Evolutionary conservation across 2,329 filamentous ascomycete genomes (phyloP).

Genomic region (Fusarium sp.): DNA sequence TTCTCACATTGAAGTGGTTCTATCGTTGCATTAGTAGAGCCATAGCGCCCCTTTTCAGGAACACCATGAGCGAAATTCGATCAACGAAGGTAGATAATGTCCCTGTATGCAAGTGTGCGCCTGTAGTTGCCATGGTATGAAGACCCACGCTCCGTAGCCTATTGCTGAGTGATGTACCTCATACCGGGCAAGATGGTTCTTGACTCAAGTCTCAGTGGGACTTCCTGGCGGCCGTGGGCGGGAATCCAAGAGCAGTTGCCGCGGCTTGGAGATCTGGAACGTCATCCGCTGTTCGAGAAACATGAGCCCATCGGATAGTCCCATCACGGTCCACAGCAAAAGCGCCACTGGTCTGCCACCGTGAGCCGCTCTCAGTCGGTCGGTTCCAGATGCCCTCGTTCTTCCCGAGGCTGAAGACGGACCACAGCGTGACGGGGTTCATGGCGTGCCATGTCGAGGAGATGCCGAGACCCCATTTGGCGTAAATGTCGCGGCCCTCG

Average conservation of each 20-base stretch:
- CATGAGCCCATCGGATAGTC: conserved; percentile 48
- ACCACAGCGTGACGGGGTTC: conserved; percentile 68
- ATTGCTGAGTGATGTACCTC: neutral
- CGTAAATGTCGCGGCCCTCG: conserved; percentile 69
- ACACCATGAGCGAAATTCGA: no score
- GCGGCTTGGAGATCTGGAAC: conserved; percentile 49
- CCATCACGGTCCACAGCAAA: conserved; percentile 62
- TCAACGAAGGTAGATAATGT: neutral
- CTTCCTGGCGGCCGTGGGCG: conserved; percentile 11
- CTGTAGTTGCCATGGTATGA: neutral
- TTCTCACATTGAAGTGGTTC: neutral
- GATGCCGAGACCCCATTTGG: conserved; percentile 74
- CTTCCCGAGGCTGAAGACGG: conserved; percentile 68
- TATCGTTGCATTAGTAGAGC: neutral
- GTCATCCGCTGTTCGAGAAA: conserved; percentile 48
- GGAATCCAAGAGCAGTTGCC: conserved; percentile 43
- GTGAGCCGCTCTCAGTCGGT: conserved; percentile 72
- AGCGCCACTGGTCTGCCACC: conserved; percentile 77
- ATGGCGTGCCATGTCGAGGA: conserved; percentile 73
- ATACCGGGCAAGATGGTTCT: no score
- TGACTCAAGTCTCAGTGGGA: neutral
- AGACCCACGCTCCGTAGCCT: neutral
- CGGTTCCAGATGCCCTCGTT: conserved; percentile 75
- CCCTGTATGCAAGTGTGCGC: neutral
- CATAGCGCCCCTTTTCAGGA: neutral